Conservation (phyloP, 495 filamentous ascomycete species). For the Aeminium ludgeri region DNA sequence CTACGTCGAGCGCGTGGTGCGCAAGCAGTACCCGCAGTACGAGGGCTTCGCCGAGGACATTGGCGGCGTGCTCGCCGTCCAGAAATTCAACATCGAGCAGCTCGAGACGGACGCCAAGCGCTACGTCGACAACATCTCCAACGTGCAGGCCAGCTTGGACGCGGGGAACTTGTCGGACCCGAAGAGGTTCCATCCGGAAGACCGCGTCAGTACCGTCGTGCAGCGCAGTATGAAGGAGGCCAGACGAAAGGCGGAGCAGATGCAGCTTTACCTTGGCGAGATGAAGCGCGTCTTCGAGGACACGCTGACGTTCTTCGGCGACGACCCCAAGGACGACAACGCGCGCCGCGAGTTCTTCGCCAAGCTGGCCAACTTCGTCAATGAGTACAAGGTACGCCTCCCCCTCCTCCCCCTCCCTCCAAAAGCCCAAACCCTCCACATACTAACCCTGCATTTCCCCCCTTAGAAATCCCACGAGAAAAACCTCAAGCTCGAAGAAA, state of each 20-base stretch:
- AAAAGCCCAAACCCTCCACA: no score
- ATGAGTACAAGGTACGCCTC: constrained; percentile 66
- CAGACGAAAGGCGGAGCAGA: constrained; percentile 84
- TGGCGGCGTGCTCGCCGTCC: constrained; percentile 55
- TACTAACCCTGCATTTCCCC: no score
- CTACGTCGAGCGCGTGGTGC: constrained; percentile 91
- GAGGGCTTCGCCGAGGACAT: constrained; percentile 80
- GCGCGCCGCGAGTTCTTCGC: constrained; percentile 92
- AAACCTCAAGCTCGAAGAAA: constrained; percentile 72
- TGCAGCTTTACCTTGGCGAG: constrained; percentile 84
- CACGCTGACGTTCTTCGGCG: constrained; percentile 93
- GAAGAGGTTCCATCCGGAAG: constrained; percentile 95
- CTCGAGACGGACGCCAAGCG: constrained; percentile 74
- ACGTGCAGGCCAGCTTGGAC: constrained; percentile 81
- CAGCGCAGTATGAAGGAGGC: constrained; percentile 94
- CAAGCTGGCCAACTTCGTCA: constrained; percentile 81
- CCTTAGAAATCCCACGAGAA: constrained; percentile 71
- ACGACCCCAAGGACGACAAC: constrained; percentile 82
- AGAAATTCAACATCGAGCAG: constrained; percentile 93
- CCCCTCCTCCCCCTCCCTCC: neutral
- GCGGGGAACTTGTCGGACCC: constrained; percentile 88
- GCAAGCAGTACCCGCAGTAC: constrained; percentile 92
- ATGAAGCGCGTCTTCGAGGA: constrained; percentile 85
- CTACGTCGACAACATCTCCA: constrained; percentile 89
- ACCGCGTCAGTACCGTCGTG: constrained; percentile 81